Percentiles rank a stretch among this genome's conserved stretches.
phyloP scores from a whole-genome alignment of 768 basidiomycete genomes.

The Pulveroboletus sp. region DNA sequence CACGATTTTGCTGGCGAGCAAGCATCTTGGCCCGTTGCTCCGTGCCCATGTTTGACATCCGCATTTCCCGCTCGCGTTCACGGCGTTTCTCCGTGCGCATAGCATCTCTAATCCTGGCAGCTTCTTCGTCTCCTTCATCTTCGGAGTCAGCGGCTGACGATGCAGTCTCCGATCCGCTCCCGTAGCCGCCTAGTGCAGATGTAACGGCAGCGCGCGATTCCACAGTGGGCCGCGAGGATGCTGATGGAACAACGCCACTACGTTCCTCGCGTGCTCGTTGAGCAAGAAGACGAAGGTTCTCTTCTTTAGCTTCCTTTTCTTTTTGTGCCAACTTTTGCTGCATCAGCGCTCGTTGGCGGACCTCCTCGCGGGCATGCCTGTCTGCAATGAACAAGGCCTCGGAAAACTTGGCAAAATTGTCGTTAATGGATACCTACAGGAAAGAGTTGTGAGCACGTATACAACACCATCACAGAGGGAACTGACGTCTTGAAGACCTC shows the following conservation, averaged over 20 bases:
- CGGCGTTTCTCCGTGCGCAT: conserved; percentile 90
- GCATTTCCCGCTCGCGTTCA: conserved; percentile 94
- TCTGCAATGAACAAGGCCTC: conserved; percentile 95
- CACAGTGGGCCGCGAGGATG: conserved; percentile 58
- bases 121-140: conserved; percentile 75
- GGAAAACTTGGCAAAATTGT: conserved; percentile 98
- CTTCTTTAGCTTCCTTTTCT: conserved; percentile 93
- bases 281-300: conserved; percentile 88
- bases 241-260: conserved; percentile 60
- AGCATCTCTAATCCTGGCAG: conserved; percentile 79
- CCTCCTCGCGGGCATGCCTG: conserved; percentile 96
- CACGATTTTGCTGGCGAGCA: conserved; percentile 94
- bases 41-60: conserved; percentile 98
- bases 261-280: conserved; percentile 96
- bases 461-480: background rate
- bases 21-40: conserved; percentile 96
- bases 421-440: conserved; percentile 90
- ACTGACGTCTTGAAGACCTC: conserved; percentile 94
- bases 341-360: conserved; percentile 93
- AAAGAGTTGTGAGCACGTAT: background rate
- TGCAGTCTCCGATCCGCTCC: conserved; percentile 63
- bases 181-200: conserved; percentile 79
- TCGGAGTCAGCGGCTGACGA: conserved; percentile 48
- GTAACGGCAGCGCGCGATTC: conserved; percentile 69
- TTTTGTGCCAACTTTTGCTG: conserved; percentile 99